These are phyloP conservation scores for Geum urbanum DNA, from an alignment of 306 rosid genomes.

Conservation along the genomic window DNA sequence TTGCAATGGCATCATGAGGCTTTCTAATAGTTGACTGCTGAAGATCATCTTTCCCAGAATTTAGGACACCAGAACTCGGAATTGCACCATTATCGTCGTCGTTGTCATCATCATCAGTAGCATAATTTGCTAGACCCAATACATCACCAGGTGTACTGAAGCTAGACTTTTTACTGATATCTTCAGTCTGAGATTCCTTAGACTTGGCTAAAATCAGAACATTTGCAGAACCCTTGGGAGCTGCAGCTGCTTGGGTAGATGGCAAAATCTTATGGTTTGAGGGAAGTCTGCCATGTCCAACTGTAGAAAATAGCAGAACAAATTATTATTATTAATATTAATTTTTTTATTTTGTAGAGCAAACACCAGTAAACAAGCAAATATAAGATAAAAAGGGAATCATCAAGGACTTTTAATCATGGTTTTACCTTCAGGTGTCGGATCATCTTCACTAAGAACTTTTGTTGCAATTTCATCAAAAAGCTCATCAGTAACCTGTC, in stretches of 20 bases:
- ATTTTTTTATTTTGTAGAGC: neutral
- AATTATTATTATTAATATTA: no score
- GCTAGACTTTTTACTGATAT: slow-evolving; percentile 50
- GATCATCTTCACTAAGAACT: slow-evolving; percentile 77
- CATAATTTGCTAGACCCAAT: slow-evolving; percentile 94
- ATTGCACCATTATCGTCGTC: slow-evolving; percentile 53
- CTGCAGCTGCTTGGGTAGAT: slow-evolving; percentile 40
- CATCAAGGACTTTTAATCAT: slow-evolving; percentile 13
- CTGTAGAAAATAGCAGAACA: slow-evolving; percentile 33
- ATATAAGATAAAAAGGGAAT: neutral
- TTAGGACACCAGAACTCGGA: slow-evolving; percentile 45
- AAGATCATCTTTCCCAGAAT: slow-evolving; percentile 32
- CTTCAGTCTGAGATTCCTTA: slow-evolving; percentile 50
- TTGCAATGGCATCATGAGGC: slow-evolving; percentile 29
- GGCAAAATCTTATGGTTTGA: slow-evolving; percentile 50
- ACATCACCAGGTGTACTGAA: slow-evolving; percentile 74
- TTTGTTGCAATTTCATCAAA: slow-evolving; percentile 94
- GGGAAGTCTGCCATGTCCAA: slow-evolving; percentile 31
- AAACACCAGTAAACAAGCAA: neutral
- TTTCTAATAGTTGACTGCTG: slow-evolving; percentile 31
- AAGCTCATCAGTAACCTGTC: slow-evolving; percentile 89
- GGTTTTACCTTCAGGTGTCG: slow-evolving; percentile 55
- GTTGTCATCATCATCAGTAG: slow-evolving; percentile 56
- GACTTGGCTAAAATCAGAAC: slow-evolving; percentile 55
- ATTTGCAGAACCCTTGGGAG: slow-evolving; percentile 63